Base-by-base conservation (phyloP, 2,329 filamentous ascomycete species). In the Calonectria montana region DNA sequence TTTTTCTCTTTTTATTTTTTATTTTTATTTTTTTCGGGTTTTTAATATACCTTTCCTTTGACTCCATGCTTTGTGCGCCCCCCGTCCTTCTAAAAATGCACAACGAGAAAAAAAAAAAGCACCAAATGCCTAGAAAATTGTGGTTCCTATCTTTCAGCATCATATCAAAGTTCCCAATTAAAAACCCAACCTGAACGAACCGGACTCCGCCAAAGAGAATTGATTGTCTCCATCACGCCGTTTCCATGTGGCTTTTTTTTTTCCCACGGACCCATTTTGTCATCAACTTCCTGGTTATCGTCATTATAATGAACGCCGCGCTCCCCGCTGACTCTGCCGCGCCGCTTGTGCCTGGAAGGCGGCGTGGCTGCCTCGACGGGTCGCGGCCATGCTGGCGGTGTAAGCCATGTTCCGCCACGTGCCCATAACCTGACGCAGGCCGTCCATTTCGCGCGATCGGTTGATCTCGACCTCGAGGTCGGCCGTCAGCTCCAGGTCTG, bases 381-480 rank as follows among this genome's bases (percentile, higher is more conserved):
- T 23, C 25, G 57, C 57, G 13, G 63, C 47, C 47, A 47, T 41
- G 25, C 41, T 55, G 25, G 48, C 23, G 39, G 27, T 45, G 50
- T 67, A 67, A n/a, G 45, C 27, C 39, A 50, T 15, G 39, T 48
- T 67, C 25, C 27, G 53, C 65, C 64, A 57, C 48, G 23, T 18
- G 13, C 35, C 48, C 64, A 66, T 45, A 25, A 21, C 21, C 39
- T 18, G 65, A 8, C 43, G 65, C 65, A 61, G n/a, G 18, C 39
- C 50, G 18, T 31, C 18, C 65, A 67, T 67, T 41, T 67, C 65
- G 27, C 29, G 65, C 27, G 65, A 59, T 25, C 31, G 37, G 41
- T 67, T 59, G 50, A 67, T 50, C 25, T 27, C 25, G 13, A 31
- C 27, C 31, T 67, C 50, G 35, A 67, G 37, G 23, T 48, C 29